Percentiles rank a stretch among this genome's conserved stretches.
Evolutionary conservation across 176 grass and related monocot species (phyloP).

Genomic region (Secale cereale): DNA sequence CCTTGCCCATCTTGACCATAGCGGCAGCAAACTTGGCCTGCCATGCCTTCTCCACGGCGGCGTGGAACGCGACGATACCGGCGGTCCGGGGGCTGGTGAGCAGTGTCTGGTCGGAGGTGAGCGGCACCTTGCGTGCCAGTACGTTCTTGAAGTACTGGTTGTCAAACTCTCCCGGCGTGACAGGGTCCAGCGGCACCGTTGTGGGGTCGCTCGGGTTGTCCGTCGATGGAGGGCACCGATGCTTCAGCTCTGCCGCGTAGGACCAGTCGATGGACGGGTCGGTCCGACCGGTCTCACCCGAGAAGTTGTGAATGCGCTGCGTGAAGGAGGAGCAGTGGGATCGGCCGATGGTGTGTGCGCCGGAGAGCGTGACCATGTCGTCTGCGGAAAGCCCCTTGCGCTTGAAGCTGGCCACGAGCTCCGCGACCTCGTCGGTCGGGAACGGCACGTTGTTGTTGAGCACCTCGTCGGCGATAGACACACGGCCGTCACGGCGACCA

Average conservation of each 20-base stretch:
- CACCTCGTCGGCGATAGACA: conserved; percentile 23
- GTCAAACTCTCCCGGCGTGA: conserved; percentile 28
- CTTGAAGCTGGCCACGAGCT: conserved; percentile 21
- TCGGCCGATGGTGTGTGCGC: conserved; percentile 45
- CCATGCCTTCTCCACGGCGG: not conserved
- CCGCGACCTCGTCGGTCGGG: not conserved
- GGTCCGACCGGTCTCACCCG: not conserved
- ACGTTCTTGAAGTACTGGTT: conserved; percentile 61
- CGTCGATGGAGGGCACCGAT: conserved; percentile 16
- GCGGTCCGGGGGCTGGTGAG: not conserved
- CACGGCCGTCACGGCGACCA: conserved; percentile 48
- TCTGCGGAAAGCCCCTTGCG: conserved; percentile 27
- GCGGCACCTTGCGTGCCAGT: not conserved
- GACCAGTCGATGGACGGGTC: conserved; percentile 22
- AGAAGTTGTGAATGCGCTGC: conserved; percentile 30
- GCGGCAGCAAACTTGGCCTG: conserved; percentile 25
- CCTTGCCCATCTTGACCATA: conserved; percentile 24
- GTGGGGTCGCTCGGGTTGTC: not conserved
- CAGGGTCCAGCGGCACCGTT: not conserved
- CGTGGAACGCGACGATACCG: not conserved
- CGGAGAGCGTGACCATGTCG: conserved; percentile 47
- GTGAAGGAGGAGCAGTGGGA: conserved; percentile 54
- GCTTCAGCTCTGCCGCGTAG: conserved; percentile 16
- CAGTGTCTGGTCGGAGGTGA: conserved; percentile 53
- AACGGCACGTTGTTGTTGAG: conserved; percentile 24